A percentile compares a stretch with the other conserved stretches of the same genome.
phyloP scores from a whole-genome alignment of 352 stramenopile genomes.

The Pythium periplocum region DNA sequence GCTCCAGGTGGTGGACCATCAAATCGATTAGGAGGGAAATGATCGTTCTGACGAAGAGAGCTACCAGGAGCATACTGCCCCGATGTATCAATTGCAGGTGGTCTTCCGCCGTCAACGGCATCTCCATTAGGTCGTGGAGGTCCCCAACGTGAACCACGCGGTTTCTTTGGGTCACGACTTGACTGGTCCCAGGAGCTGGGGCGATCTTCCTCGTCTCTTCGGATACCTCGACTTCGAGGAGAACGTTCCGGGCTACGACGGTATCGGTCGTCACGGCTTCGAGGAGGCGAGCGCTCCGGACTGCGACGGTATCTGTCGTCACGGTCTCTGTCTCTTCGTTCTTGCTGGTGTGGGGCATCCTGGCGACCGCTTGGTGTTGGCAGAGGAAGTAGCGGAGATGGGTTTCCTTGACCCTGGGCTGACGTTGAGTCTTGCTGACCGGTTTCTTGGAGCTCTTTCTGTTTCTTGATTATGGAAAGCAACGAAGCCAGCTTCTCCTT shows the following conservation, averaged over 20 bases:
- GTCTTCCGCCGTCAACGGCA: conserved; percentile 25
- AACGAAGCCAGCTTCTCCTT: conserved; percentile 54
- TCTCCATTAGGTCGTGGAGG: conserved; percentile 30
- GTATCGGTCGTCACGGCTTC: neutral
- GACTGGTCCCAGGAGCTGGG: conserved; percentile 24
- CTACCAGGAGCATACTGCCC: conserved; percentile 11
- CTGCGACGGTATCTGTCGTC: conserved; percentile 1
- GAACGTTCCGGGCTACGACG: conserved; percentile 5
- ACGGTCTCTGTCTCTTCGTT: conserved; percentile 1
- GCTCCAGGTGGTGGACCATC: conserved; percentile 8
- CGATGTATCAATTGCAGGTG: conserved; percentile 41
- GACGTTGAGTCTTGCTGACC: neutral
- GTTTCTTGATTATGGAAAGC: conserved; percentile 81
- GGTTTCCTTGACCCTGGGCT: neutral
- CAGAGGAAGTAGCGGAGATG: too few species aligned
- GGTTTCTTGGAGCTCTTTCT: conserved; percentile 49
- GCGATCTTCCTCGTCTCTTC: too few species aligned
- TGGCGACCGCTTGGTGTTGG: too few species aligned
- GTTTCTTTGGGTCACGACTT: conserved; percentile 45
- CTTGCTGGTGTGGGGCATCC: neutral
- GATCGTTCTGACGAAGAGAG: conserved; percentile 17
- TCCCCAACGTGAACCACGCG: conserved; percentile 64
- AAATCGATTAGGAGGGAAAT: conserved; percentile 22
- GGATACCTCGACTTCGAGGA: neutral
- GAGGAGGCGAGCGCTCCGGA: conserved; percentile 4